Conservation (phyloP, 176 grass and related monocot species). For the Puccinellia tenuiflora region DNA sequence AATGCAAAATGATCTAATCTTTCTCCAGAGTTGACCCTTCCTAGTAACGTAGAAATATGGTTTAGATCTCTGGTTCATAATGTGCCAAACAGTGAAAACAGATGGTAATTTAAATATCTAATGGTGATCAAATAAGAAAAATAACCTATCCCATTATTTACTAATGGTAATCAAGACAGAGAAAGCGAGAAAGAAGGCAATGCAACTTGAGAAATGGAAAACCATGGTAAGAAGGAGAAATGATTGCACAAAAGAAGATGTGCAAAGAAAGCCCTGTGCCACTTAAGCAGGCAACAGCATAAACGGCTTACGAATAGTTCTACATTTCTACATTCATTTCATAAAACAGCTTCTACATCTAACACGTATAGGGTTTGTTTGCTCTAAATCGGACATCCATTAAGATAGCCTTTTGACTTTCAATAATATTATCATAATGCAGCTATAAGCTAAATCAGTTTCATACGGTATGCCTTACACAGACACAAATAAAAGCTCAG, state of each 20-base stretch:
- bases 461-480: not conserved
- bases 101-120: too few relatives aligned
- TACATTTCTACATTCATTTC: not conserved
- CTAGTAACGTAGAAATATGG: not conserved
- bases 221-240: not conserved
- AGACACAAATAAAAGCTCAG: not conserved
- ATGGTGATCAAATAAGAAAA: too few relatives aligned
- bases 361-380: not conserved
- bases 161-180: too few relatives aligned
- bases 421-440: not conserved
- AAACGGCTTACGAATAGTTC: not conserved
- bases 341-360: constrained; percentile 2
- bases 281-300: not conserved
- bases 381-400: not conserved
- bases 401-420: not conserved
- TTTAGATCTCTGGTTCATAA: too few relatives aligned
- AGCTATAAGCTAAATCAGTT: not conserved
- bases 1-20: not conserved
- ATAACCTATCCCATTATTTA: too few relatives aligned
- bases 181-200: constrained; percentile 8
- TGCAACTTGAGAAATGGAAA: not conserved
- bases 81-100: too few relatives aligned
- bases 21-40: not conserved
- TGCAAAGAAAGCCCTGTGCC: not conserved
- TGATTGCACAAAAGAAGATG: not conserved